Conservation (phyloP, 345 rosid species). For the Citrus glauca region DNA sequence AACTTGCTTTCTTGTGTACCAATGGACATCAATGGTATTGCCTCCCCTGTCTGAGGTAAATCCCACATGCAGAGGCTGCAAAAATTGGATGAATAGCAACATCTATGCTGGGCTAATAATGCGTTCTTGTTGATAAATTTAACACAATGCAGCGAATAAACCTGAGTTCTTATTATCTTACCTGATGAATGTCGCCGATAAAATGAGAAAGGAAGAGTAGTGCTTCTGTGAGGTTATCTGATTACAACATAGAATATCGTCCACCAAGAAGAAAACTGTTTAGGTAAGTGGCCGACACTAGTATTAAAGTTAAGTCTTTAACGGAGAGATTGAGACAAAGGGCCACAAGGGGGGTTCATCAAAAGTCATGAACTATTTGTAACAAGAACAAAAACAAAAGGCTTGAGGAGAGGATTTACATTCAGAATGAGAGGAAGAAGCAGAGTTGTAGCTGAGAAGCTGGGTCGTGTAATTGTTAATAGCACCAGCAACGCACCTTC, state of each 20-base stretch:
- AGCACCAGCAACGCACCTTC: constrained; percentile 86
- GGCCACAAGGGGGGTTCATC: no score
- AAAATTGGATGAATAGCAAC: background rate
- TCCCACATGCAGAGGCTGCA: constrained; percentile 78
- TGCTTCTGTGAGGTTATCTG: constrained; percentile 93
- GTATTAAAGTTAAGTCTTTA: no score
- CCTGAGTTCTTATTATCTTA: constrained; percentile 7
- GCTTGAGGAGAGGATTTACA: constrained; percentile 25
- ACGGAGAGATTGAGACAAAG: no score
- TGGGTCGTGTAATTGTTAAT: constrained; percentile 87
- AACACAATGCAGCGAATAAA: background rate
- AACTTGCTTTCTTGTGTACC: constrained; percentile 71
- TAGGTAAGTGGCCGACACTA: no score
- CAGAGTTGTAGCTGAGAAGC: constrained; percentile 54
- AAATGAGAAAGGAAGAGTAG: constrained; percentile 84
- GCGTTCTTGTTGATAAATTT: background rate
- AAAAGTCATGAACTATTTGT: no score
- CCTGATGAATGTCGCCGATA: constrained; percentile 93
- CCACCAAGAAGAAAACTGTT: background rate
- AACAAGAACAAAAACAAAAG: no score
- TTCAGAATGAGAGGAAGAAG: constrained; percentile 38
- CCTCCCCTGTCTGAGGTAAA: constrained; percentile 79
- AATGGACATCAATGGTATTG: constrained; percentile 74
- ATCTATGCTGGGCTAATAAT: background rate
- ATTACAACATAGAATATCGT: background rate